Base-by-base conservation (phyloP, 352 stramenopile genomes). In the Pythium plurisporium region DNA sequence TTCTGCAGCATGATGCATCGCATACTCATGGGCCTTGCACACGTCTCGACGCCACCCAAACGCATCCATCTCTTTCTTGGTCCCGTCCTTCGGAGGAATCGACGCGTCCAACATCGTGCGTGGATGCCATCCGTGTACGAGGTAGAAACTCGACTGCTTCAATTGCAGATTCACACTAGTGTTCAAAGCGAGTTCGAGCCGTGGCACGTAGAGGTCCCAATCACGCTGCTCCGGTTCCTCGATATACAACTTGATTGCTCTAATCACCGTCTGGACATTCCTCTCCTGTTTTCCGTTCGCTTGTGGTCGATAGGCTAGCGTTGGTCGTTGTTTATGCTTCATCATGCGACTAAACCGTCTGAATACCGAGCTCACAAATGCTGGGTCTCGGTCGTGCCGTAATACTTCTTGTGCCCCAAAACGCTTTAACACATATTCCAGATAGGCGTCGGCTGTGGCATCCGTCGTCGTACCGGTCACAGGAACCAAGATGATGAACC, bases 371-470 rank as follows among this genome's bases (percentile, higher is more conserved):
- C 29, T 52, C 44, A 67, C 50, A n/a, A 67, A 67, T 0, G 14
- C 6, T 14, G 61, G 40, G 14, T 68, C 52, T 8, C 60, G 53
- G 33, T 68, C 61, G 26, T 64, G 61, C 1, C 61, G 47, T 4
- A 68, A 23, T 7, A 55, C 14, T 17, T 64, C 54, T 26, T 41
- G 20, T 3, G 61, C 61, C 8, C 61, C 61, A 22, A 68, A 68
- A 4, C 54, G 33, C 5, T 51, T 52, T 29, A 43, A 68, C 0
- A 64, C 41, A 14, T 22, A 52, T 11, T 52, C 19, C 19, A 69
- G 22, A 36, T 77, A 73, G 0, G 37, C 30, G 9, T 70, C 68
- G 0, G 64, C 68, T 0, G 67, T 53, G 0, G 44, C 56, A 15
- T 67, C 45, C 0, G 59, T 54, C 0, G 42, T 36, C 6, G 44